phyloP scores from a whole-genome alignment of 768 basidiomycete species.

The Tephrocybe sp. region DNA sequence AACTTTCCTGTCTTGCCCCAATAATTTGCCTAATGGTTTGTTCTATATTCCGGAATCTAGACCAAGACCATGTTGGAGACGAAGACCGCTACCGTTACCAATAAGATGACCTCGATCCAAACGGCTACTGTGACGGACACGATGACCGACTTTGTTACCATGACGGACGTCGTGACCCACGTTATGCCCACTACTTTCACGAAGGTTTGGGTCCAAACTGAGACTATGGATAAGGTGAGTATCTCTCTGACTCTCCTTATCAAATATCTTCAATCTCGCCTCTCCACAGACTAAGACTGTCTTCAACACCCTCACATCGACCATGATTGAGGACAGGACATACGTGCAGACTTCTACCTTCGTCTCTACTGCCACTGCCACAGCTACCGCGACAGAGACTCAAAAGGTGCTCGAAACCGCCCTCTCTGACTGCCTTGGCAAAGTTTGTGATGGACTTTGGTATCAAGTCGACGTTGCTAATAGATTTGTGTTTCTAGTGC shows the following conservation, averaged over 20 bases:
- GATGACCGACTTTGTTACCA: conserved; percentile 52
- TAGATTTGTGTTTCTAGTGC: conserved; percentile 42
- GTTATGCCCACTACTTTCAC: conserved; percentile 60
- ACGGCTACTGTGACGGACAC: conserved; percentile 58
- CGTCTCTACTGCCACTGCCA: conserved; percentile 47
- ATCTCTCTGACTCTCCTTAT: background rate
- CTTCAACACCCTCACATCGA: conserved; percentile 54
- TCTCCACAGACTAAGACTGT: conserved; percentile 54
- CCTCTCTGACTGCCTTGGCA: conserved; percentile 53
- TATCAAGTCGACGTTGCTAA: conserved; percentile 8
- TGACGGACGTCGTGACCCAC: conserved; percentile 51
- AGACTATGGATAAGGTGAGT: conserved; percentile 54
- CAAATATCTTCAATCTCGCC: conserved; percentile 5
- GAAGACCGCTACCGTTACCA: conserved; percentile 48
- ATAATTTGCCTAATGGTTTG: background rate
- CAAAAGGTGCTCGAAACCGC: conserved; percentile 47
- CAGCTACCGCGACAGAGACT: conserved; percentile 46
- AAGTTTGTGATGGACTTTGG: conserved; percentile 29
- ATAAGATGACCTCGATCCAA: conserved; percentile 52
- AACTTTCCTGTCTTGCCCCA: background rate
- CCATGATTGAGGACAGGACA: conserved; percentile 48
- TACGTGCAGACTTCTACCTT: conserved; percentile 51
- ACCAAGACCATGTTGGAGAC: conserved; percentile 59
- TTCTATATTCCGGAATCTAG: conserved; percentile 22
- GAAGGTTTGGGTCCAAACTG: conserved; percentile 53